Evolutionary conservation across 768 basidiomycete species (phyloP), one percentile per base, ranked within the genome.

Genomic region (Termitomyces sp.): DNA sequence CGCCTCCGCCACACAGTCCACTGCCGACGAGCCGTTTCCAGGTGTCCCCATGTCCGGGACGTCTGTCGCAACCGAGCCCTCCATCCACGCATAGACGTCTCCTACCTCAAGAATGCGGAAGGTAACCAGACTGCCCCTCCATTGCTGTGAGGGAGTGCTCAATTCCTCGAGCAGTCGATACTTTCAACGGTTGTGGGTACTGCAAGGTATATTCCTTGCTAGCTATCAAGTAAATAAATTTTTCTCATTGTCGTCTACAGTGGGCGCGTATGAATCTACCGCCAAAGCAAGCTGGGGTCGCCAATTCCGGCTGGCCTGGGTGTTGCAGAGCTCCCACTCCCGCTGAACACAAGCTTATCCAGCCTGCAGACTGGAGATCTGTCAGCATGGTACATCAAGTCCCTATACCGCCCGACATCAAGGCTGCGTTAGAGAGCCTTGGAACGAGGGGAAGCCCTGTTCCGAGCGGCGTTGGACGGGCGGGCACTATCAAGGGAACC

Each of bases 61-160:
- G 80, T 86, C 64, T 93, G 91, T 75, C 81, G 84, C 65, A 92
- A 93, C 72, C 81, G 88, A 63, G 72, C 79, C 22, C 72, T 78
- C 52, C 91, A 93, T 71, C 91, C 91, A 54, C 83, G 86, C 63
- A 81, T 84, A 70, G 89, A 92, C 68, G 84, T 93, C 60, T 78
- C 88, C 39, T 89, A 82, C 71, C 80, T 93, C 67, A 91, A 84
- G 78, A 93, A 93, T 68, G 89, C 91, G n/a, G 91, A 93, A 81
- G 89, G 90, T 91, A 68, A 61, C 75, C 74, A 62, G 57, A 65
- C 49, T 60, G 58, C 55, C 59, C 53, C 51, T 62, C 66, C 53
- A 42, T 47, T 57, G 33, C 18, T 66, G 33, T 53, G 30, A 49
- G 27, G 33, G 33, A 46, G 55, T 60, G 59, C 63, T 66, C 58